Evolutionary conservation across 495 filamentous ascomycete species (phyloP).

Genomic region (Xylaria castorea): DNA sequence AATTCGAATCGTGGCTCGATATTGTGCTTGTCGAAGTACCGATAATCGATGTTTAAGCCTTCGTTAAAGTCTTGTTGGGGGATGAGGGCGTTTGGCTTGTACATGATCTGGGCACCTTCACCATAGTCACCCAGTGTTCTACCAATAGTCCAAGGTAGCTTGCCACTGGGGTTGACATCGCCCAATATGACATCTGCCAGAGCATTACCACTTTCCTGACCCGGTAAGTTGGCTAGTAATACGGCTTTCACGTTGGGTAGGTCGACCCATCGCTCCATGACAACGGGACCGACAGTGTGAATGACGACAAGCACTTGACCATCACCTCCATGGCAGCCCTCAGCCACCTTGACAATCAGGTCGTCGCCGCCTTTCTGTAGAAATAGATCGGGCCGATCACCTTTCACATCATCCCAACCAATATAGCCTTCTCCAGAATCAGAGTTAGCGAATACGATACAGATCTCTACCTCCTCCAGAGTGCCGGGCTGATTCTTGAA

Average conservation of each 20-base stretch:
- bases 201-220: constrained; percentile 88
- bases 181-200: constrained; percentile 86
- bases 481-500: constrained; percentile 41
- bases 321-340: constrained; percentile 68
- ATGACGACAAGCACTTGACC: constrained; percentile 82
- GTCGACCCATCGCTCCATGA: constrained; percentile 86
- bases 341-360: constrained; percentile 73
- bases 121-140: constrained; percentile 85
- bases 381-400: constrained; percentile 83
- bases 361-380: constrained; percentile 79
- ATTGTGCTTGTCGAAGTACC: constrained; percentile 79
- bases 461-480: constrained; percentile 66
- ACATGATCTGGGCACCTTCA: constrained; percentile 75
- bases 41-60: constrained; percentile 87
- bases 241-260: constrained; percentile 80
- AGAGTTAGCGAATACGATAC: constrained; percentile 68
- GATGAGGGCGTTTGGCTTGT: constrained; percentile 70
- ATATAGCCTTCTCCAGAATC: constrained; percentile 73
- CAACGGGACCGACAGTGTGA: constrained; percentile 89
- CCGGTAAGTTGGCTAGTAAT: constrained; percentile 85
- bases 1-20: constrained; percentile 78
- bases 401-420: constrained; percentile 65
- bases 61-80: constrained; percentile 89
- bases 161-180: constrained; percentile 82
- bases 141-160: constrained; percentile 89